Evolutionary conservation across 306 rosid genomes (phyloP).

Genomic region (Vicia faba): DNA sequence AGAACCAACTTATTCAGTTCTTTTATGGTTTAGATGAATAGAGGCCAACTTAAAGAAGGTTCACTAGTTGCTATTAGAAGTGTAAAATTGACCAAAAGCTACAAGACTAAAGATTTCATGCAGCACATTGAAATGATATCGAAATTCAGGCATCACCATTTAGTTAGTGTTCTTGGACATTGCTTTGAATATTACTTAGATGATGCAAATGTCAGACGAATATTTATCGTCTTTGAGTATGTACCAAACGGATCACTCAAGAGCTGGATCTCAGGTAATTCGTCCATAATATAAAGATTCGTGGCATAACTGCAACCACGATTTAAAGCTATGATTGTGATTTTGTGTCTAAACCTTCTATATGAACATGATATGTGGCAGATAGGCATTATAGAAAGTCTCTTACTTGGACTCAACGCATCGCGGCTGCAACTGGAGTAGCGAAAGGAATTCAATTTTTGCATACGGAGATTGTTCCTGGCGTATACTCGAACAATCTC

Average conservation of each 20-base stretch:
- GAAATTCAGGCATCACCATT: conserved; percentile 74
- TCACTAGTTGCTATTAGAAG: conserved; percentile 76
- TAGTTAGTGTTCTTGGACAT: conserved; percentile 90
- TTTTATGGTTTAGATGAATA: conserved; percentile 63
- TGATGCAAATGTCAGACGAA: conserved; percentile 76
- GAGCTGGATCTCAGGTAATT: conserved; percentile 90
- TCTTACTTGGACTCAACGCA: conserved; percentile 76
- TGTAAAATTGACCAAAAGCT: conserved; percentile 61
- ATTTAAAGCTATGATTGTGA: too few species aligned
- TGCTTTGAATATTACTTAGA: conserved; percentile 79
- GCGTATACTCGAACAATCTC: conserved; percentile 59
- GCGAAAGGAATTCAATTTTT: conserved; percentile 82
- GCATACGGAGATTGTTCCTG: conserved; percentile 71
- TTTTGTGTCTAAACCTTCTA: background rate
- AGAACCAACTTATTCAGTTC: background rate
- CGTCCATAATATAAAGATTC: background rate
- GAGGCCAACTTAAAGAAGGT: conserved; percentile 81
- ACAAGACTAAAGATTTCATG: conserved; percentile 56
- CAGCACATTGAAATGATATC: conserved; percentile 62
- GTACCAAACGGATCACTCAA: conserved; percentile 88
- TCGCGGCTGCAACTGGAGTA: conserved; percentile 68
- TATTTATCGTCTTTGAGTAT: conserved; percentile 79
- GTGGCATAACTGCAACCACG: too few species aligned
- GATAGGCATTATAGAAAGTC: conserved; percentile 57
- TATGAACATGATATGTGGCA: conserved; percentile 38